Conservation (phyloP, 208 protist genomes). For the Leishmania tarentolae region DNA sequence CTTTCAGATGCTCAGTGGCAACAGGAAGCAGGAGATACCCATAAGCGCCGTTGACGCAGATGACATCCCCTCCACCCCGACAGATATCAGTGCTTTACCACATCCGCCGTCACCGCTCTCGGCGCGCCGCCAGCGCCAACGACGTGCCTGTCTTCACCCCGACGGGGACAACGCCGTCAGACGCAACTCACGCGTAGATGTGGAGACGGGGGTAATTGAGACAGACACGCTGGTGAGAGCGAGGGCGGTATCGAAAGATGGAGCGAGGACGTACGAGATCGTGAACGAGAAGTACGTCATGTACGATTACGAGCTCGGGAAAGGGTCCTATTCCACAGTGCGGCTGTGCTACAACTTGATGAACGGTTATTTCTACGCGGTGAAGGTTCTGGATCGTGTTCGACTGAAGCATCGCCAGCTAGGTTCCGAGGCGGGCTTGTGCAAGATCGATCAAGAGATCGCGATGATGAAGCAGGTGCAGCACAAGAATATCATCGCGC, state of each 20-base stretch:
- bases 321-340: slow-evolving; percentile 69
- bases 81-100: slow-evolving; percentile 6
- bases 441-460: slow-evolving; percentile 79
- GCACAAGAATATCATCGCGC: slow-evolving; percentile 90
- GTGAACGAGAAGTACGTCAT: slow-evolving; percentile 77
- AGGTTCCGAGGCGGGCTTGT: slow-evolving; percentile 33
- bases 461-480: slow-evolving; percentile 92
- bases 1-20: slow-evolving; percentile 13
- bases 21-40: slow-evolving; percentile 13
- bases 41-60: slow-evolving; percentile 13
- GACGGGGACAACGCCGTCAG: background rate
- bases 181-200: background rate
- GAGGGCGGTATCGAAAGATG: background rate
- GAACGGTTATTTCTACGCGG: slow-evolving; percentile 54
- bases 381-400: slow-evolving; percentile 58
- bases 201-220: slow-evolving; percentile 24
- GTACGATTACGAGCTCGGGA: slow-evolving; percentile 55
- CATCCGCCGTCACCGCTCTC: background rate
- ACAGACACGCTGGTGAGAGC: slow-evolving; percentile 15
- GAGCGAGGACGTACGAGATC: slow-evolving; percentile 30
- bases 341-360: slow-evolving; percentile 55
- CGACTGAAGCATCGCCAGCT: slow-evolving; percentile 42
- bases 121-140: background rate
- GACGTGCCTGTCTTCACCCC: background rate
- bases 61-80: slow-evolving; percentile 24